Conservation (phyloP, 306 rosid species). For the Quillaja saponaria region DNA sequence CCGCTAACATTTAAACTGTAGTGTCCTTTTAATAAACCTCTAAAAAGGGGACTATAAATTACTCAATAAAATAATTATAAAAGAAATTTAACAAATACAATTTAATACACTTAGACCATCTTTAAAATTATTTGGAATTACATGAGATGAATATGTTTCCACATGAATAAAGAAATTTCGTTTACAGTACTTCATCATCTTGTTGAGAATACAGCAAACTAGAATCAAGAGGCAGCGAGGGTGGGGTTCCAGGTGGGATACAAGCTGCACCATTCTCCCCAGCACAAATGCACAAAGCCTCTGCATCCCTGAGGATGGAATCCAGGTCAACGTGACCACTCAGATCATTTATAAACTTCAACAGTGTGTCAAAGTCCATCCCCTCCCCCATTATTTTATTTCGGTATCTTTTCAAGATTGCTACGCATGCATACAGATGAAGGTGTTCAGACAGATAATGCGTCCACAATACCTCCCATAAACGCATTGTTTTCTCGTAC, state of each 20-base stretch:
- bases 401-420: conserved; percentile 79
- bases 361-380: conserved; percentile 95
- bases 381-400: conserved; percentile 78
- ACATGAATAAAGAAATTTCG: neutral
- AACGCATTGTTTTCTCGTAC: conserved; percentile 68
- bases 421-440: conserved; percentile 88
- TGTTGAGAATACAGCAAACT: conserved; percentile 60
- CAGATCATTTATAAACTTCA: conserved; percentile 92
- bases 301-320: conserved; percentile 78
- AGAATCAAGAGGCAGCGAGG: conserved; percentile 79
- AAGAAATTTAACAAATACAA: too few species aligned
- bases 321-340: conserved; percentile 87
- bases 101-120: too few species aligned
- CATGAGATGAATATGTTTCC: too few species aligned
- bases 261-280: conserved; percentile 89
- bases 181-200: conserved; percentile 67
- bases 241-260: conserved; percentile 99
- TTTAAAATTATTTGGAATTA: too few species aligned
- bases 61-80: too few species aligned
- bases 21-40: too few species aligned
- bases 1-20: too few species aligned
- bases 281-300: conserved; percentile 84
- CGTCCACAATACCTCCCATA: conserved; percentile 98
- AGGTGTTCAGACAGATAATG: conserved; percentile 87
- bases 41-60: too few species aligned